A percentile compares a stretch with the other conserved stretches of the same genome.
Conservation (phyloP, 1,284 basidiomycete species). For the Cyathus pygmaeus region DNA sequence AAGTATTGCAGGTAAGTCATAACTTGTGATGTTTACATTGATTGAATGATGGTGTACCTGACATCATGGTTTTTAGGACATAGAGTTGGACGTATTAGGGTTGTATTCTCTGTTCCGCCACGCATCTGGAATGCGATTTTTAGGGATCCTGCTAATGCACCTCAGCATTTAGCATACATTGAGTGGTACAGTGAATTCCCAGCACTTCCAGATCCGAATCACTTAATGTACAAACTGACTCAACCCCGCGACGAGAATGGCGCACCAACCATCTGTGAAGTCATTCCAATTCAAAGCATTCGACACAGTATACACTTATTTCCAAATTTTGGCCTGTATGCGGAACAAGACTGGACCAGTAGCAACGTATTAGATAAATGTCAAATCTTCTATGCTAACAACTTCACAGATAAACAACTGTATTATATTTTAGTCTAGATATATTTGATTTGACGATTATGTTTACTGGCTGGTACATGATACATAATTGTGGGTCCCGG, state of each 20-base stretch:
- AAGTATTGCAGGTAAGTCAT: conserved; percentile 13
- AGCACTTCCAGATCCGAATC: conserved; percentile 14
- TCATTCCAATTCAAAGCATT: conserved; percentile 32
- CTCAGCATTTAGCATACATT: conserved; percentile 18
- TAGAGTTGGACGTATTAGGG: conserved; percentile 29
- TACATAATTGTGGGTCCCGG: too few relatives aligned
- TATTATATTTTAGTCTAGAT: conserved; percentile 20
- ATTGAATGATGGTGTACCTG: not conserved
- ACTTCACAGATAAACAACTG: conserved; percentile 35
- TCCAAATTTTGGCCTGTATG: conserved; percentile 32
- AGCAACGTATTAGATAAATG: conserved; percentile 44
- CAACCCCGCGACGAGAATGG: conserved; percentile 14
- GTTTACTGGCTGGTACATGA: too few relatives aligned
- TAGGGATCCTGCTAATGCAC: conserved; percentile 3
- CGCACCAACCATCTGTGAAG: conserved; percentile 16
- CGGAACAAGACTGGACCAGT: conserved; percentile 40
- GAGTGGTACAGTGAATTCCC: conserved; percentile 33
- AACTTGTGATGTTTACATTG: not conserved
- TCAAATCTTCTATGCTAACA: conserved; percentile 37
- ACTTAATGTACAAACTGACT: conserved; percentile 29
- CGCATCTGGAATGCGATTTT: conserved; percentile 15
- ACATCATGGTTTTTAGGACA: conserved; percentile 18
- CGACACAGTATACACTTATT: conserved; percentile 39
- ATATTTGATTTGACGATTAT: too few relatives aligned
- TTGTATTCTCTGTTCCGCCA: conserved; percentile 35